Evolutionary conservation across 345 rosid species (phyloP), one percentile per base, ranked within the genome.

Genomic region (Sonneratia caseolaris): DNA sequence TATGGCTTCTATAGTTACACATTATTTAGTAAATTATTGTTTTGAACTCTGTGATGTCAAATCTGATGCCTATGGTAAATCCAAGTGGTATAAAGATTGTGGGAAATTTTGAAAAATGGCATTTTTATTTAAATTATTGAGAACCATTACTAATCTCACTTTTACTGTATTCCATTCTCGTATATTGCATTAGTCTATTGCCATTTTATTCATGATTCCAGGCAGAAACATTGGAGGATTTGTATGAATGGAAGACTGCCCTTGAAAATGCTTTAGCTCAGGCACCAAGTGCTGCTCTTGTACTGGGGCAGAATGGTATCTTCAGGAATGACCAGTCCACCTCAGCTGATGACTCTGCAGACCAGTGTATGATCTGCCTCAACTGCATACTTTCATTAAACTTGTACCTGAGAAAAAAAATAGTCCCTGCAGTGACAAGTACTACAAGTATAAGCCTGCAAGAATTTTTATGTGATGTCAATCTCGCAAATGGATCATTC

Each of bases 191-290:
- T 67, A 37, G 43, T 3, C 27, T 38, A 68, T 7, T 66, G 7
- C 32, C n/a, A 16, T 7, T 24, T 3, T 68, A 68, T 45, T 68
- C 55, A 3, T 42, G 47, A 10, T 43, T 70, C 15, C 64, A 53
- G 73, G 65, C 48, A 51, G 96, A 93, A 82, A 88, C 90, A 38
- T 76, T 73, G 76, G 98, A 91, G 76, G 99, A 95, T 88, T 81
- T 95, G 70, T 37, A 87, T 64, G 98, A 86, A 62, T 95, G 99
- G 99, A 95, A 90, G 83, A 70, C 79, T 80, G 98, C 97, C 59
- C 89, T 95, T 68, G 98, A 95, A 82, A 84, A 76, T 77, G 99
- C 99, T 80, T 82, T 95, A 75, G 81, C 92, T 66, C 91, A 84
- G 83, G 97, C 99, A 84, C 99, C 99, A 13, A 86, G 75, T 80